These are phyloP conservation scores for Theileria parva DNA, from an alignment of 169 alveolate genomes.

Conservation along the genomic window DNA sequence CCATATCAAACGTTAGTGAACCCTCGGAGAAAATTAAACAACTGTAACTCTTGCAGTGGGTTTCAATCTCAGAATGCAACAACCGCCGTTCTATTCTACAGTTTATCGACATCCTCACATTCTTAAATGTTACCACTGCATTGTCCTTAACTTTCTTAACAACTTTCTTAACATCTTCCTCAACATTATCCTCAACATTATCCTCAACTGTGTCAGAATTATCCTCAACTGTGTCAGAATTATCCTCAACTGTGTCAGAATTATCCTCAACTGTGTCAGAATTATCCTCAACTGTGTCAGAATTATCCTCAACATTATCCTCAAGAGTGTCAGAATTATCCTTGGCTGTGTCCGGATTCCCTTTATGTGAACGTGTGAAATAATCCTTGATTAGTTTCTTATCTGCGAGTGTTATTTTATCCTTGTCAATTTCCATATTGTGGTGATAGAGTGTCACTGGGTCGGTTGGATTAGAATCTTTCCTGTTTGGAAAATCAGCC, in stretches of 20 bases:
- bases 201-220: no score
- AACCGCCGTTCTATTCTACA: constrained; percentile 27
- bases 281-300: not conserved
- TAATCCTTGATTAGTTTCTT: constrained; percentile 1
- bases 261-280: no score
- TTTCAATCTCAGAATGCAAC: constrained; percentile 41
- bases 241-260: no score
- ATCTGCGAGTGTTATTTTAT: not conserved
- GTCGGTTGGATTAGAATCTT: not conserved
- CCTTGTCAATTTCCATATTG: not conserved
- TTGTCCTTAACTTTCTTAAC: not conserved
- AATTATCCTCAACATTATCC: no score
- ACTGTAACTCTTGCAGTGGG: constrained; percentile 35
- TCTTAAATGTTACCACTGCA: constrained; percentile 16
- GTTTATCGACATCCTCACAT: constrained; percentile 20
- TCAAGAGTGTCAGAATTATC: no score
- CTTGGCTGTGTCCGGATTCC: not conserved
- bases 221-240: no score
- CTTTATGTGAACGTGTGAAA: not conserved
- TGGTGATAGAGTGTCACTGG: not conserved
- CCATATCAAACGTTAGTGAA: not conserved
- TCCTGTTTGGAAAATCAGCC: not conserved
- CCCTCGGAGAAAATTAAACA: constrained; percentile 42
- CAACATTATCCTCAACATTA: no score
- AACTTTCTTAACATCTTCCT: not conserved